Evolutionary conservation across 2,329 filamentous ascomycete genomes (phyloP).

Genomic region (Aspergillus sp.): DNA sequence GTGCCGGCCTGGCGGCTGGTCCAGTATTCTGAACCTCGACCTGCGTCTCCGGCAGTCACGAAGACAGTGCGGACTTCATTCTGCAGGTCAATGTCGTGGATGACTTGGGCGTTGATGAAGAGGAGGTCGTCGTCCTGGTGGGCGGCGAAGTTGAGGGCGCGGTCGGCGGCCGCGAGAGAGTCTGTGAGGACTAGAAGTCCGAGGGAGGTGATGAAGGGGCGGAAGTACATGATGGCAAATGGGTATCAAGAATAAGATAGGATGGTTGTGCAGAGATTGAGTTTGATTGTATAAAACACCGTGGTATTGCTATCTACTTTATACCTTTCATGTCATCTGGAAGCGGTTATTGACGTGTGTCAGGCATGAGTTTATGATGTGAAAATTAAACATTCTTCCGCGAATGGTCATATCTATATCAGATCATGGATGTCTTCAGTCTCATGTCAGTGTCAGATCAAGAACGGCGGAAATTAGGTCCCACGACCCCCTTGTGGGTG

Average conservation of each 20-base stretch:
- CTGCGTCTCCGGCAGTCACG: constrained; percentile 9
- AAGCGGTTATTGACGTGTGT: not conserved
- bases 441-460: not conserved
- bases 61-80: constrained; percentile 4
- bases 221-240: not conserved
- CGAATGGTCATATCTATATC: not conserved
- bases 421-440: not conserved
- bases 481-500: not conserved
- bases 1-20: not conserved
- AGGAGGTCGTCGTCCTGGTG: constrained; percentile 12
- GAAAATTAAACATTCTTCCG: not conserved
- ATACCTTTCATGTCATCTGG: not conserved
- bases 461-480: no score
- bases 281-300: not conserved
- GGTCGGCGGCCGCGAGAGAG: not conserved
- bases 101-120: not conserved
- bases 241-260: not conserved
- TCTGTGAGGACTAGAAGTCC: not conserved
- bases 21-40: constrained; percentile 1
- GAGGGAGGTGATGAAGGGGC: not conserved
- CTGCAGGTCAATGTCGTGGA: not conserved
- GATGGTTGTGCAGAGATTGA: not conserved
- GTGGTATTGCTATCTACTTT: not conserved
- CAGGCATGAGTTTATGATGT: not conserved
- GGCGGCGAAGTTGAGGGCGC: constrained; percentile 2